Conservation (phyloP, 768 basidiomycete species). For the Pholiota conissans region DNA sequence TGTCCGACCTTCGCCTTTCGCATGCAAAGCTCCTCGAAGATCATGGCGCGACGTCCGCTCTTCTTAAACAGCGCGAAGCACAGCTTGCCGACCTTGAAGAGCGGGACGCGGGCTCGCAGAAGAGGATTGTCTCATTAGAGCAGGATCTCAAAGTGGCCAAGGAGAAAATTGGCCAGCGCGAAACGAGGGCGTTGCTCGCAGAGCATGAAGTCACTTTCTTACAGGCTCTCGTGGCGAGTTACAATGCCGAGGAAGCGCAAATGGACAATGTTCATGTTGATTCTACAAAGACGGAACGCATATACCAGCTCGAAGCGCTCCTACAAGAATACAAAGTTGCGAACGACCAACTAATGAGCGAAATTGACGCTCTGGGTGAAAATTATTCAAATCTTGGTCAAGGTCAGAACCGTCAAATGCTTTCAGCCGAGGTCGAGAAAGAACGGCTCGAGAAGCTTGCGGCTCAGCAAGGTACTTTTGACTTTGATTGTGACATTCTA, state of each 20-base stretch:
- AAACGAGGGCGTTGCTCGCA: conserved; percentile 29
- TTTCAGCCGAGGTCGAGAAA: conserved; percentile 35
- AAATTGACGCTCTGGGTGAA: conserved; percentile 46
- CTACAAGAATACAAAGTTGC: conserved; percentile 54
- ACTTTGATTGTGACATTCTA: neutral
- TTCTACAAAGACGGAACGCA: conserved; percentile 37
- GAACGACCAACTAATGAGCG: conserved; percentile 44
- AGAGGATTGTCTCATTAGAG: conserved; percentile 32
- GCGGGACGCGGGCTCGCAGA: conserved; percentile 35
- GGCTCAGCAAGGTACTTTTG: conserved; percentile 39
- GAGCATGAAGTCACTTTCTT: conserved; percentile 70
- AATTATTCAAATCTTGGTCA: conserved; percentile 27
- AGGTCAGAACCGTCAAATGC: conserved; percentile 29
- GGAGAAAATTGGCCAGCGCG: conserved; percentile 32
- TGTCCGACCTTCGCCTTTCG: conserved; percentile 58
- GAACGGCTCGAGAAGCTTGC: conserved; percentile 27
- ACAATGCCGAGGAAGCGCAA: conserved; percentile 54
- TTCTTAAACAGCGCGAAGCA: conserved; percentile 52
- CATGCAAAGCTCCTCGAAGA: conserved; percentile 69
- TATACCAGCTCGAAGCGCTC: conserved; percentile 56
- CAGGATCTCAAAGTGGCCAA: conserved; percentile 37
- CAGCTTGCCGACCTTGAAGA: conserved; percentile 44
- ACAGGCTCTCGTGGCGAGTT: conserved; percentile 69
- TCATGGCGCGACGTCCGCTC: conserved; percentile 56
- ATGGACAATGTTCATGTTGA: conserved; percentile 33